phyloP scores from a whole-genome alignment of 768 basidiomycete genomes.

The Suillus subaureus region DNA sequence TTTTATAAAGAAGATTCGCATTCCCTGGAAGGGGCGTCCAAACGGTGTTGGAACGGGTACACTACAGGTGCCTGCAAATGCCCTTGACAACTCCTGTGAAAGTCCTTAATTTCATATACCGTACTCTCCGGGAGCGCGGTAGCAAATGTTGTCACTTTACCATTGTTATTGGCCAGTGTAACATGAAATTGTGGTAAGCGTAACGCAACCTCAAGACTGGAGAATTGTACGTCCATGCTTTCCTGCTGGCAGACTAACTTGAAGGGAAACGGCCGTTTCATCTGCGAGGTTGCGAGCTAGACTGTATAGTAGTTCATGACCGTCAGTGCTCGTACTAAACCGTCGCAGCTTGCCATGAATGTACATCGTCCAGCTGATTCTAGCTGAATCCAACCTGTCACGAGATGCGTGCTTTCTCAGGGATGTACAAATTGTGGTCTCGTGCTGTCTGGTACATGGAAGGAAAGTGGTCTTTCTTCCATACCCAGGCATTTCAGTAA shows the following conservation, averaged over 20 bases:
- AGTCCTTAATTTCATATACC: background rate
- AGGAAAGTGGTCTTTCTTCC: background rate
- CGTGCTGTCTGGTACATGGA: background rate
- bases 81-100: background rate
- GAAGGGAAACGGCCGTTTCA: background rate
- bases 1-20: background rate
- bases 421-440: background rate
- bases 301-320: background rate
- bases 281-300: background rate
- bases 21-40: background rate
- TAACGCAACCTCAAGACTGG: background rate
- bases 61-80: background rate
- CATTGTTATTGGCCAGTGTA: background rate
- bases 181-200: background rate
- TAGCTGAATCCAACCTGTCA: background rate
- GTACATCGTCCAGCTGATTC: background rate
- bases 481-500: background rate
- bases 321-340: background rate
- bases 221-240: background rate
- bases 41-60: background rate
- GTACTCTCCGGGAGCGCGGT: background rate
- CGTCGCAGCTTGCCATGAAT: background rate
- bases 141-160: background rate
- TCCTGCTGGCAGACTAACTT: background rate
- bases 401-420: background rate